These are phyloP conservation scores for Phaeosphaeriaceae sp. DNA, from an alignment of 2,329 filamentous ascomycete genomes.

Conservation along the genomic window DNA sequence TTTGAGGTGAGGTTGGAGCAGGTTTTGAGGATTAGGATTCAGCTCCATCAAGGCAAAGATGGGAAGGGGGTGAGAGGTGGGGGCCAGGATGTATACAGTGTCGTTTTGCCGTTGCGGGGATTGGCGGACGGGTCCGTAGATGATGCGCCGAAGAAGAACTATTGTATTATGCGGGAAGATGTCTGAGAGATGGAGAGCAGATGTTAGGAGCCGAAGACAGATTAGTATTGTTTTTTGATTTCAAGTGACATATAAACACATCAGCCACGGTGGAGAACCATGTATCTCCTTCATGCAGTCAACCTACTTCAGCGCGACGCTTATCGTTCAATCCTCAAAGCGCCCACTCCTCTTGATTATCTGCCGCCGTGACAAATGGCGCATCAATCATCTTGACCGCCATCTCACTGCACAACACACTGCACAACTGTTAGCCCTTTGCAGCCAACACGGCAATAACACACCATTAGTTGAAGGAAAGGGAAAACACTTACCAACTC, in stretches of 20 bases:
- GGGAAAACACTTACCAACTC: constrained; percentile 74
- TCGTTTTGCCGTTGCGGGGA: background rate
- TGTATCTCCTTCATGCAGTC: too few species aligned
- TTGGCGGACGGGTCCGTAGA: background rate
- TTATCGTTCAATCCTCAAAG: constrained; percentile 34
- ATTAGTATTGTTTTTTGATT: too few species aligned
- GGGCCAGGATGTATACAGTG: background rate
- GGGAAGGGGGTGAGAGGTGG: background rate
- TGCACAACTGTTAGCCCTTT: constrained; percentile 49
- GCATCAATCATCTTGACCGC: constrained; percentile 95
- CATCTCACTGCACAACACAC: constrained; percentile 92
- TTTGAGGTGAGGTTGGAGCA: background rate
- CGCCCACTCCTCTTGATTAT: constrained; percentile 83
- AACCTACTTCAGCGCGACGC: too few species aligned
- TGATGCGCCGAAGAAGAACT: background rate
- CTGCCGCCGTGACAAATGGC: constrained; percentile 79
- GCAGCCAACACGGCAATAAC: too few species aligned
- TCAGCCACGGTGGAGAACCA: too few species aligned
- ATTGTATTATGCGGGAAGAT: background rate
- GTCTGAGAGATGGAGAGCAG: too few species aligned
- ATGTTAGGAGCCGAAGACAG: too few species aligned
- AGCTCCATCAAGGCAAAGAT: background rate
- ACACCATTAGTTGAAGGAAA: too few species aligned
- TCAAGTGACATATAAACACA: too few species aligned
- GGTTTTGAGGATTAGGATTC: background rate